Evolutionary conservation across 2,329 filamentous ascomycete genomes (phyloP).

Genomic region (Ceratocystis cubensis): DNA sequence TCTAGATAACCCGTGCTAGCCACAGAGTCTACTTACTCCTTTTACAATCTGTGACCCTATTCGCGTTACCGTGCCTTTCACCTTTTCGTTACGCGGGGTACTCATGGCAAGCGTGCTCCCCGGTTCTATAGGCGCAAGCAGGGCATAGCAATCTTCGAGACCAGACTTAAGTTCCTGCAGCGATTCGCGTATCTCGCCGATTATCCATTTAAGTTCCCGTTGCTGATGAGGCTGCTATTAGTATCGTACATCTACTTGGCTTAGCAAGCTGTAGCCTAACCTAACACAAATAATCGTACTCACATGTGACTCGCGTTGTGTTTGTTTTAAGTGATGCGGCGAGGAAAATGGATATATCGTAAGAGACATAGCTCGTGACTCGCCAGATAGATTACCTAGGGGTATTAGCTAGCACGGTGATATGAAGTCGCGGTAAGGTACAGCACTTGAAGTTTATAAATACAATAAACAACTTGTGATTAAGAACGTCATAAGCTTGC

Average conservation of each 20-base stretch:
- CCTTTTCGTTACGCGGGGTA: constrained; percentile 70
- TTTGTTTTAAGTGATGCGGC: constrained; percentile 38
- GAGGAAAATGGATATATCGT: constrained; percentile 46
- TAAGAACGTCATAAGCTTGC: neutral
- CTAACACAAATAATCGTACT: constrained; percentile 22
- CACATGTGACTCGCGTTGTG: constrained; percentile 41
- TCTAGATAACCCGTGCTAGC: neutral
- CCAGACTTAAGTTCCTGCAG: constrained; percentile 46
- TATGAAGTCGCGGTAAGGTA: no score
- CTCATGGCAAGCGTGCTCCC: constrained; percentile 84
- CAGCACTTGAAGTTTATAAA: neutral
- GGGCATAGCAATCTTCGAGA: constrained; percentile 75
- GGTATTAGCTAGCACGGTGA: neutral
- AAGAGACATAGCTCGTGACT: constrained; percentile 37
- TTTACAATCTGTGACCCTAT: constrained; percentile 86
- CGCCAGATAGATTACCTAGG: neutral
- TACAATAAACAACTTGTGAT: neutral
- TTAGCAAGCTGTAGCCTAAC: neutral
- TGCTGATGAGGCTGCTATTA: constrained; percentile 28
- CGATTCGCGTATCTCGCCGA: constrained; percentile 37
- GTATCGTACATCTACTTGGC: neutral
- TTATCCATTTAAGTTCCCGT: constrained; percentile 45
- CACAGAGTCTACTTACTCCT: constrained; percentile 46
- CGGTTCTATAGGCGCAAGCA: constrained; percentile 72
- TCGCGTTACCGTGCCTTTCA: constrained; percentile 86